Base-by-base conservation (phyloP, 805 yeast genomes). In the Wickerhamomyces sydowiorum region DNA sequence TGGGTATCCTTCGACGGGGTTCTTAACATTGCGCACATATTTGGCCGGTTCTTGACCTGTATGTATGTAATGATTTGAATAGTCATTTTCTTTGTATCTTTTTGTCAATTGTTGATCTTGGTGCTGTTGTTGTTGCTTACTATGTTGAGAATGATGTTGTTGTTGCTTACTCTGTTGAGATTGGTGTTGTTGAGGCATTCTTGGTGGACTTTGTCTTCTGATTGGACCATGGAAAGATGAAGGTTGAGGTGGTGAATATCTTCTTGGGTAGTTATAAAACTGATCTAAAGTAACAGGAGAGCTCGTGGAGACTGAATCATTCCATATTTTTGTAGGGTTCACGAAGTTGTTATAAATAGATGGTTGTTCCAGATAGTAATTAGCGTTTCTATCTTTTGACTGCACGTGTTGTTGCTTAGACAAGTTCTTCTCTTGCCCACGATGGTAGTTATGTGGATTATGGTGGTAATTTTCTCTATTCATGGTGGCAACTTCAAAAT, bases 1-100 rank as follows among this genome's bases (percentile, higher is more conserved):
- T 2, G 97, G 97, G 50, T 90, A 90, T 2, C 97, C 97, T 40
- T 77, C 83, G 1, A 83, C 76, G 1, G 90, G 82, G 42, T 77
- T 74, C 27, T 69, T 66, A 1, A 77, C 69, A 59, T 90, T 90
- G 40, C 82, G 70, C 20, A 90, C 78, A 52, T 73, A 78, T 20
- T 65, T 66, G 36, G 78, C 80, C 1, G 96, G 95, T 4, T 76
- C 60, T 7, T 67, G 63, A 0, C 81, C 82, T 0, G 82, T 66
- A 51, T 81, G 86, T 29, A 88, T 64, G 53, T 76, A 83, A 49
- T 80, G 67, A 49, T 84, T 80, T 2, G 89, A 70, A 54, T 82
- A 87, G 59, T 89, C 95, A 54, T 86, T 86, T 31, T 79, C 82
- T 42, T 65, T 70, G 49, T 32, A 53, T 55, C 22, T 50, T 55